Conservation (phyloP, 345 rosid species). For the Boechera retrofracta region DNA sequence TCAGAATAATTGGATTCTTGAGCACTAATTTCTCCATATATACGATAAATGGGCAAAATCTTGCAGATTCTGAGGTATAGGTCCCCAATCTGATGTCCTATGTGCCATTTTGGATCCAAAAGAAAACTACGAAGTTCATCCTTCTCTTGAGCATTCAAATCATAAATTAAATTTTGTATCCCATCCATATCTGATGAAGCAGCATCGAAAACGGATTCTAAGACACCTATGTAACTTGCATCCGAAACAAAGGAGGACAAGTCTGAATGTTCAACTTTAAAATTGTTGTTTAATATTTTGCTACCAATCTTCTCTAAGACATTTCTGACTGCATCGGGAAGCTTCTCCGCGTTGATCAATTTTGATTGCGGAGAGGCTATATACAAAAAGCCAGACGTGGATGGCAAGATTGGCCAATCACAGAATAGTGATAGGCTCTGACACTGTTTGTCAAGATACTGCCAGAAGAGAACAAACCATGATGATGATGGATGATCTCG, state of each 20-base stretch:
- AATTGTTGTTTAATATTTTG: slow-evolving; percentile 67
- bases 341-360: slow-evolving; percentile 66
- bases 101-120: slow-evolving; percentile 84
- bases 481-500: slow-evolving; percentile 68
- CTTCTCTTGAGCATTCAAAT: slow-evolving; percentile 66
- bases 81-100: slow-evolving; percentile 57
- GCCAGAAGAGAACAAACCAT: slow-evolving; percentile 92
- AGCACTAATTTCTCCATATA: slow-evolving; percentile 55
- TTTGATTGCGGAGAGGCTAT: slow-evolving; percentile 77
- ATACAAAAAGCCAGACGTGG: slow-evolving; percentile 73
- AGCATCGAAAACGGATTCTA: slow-evolving; percentile 72
- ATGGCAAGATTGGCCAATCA: slow-evolving; percentile 97
- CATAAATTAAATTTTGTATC: slow-evolving; percentile 47
- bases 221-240: slow-evolving; percentile 68
- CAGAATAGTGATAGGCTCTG: slow-evolving; percentile 67
- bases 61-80: slow-evolving; percentile 64
- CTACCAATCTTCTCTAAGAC: slow-evolving; percentile 82
- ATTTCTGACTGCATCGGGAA: slow-evolving; percentile 61
- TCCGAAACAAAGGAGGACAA: slow-evolving; percentile 69
- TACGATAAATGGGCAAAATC: slow-evolving; percentile 74
- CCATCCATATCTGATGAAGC: slow-evolving; percentile 53
- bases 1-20: slow-evolving; percentile 66
- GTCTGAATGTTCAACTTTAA: slow-evolving; percentile 73
- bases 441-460: slow-evolving; percentile 65
- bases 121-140: slow-evolving; percentile 79